Base-by-base conservation (phyloP, 441 rosid species). In the Jatropha multifida region DNA sequence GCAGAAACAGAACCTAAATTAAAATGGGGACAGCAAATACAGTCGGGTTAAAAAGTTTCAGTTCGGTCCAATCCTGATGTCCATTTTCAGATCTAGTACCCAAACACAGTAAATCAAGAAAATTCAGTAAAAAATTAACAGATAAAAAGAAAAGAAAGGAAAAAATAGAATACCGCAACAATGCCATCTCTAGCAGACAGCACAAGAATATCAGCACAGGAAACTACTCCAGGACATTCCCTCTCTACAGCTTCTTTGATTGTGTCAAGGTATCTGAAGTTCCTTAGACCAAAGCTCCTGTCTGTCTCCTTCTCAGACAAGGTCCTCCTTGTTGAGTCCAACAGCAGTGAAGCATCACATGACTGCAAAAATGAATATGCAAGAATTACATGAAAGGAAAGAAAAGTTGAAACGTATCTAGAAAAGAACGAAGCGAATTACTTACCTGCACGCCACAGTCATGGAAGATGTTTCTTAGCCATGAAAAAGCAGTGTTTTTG, bases 381-480 rank as follows among this genome's bases (percentile, higher is more conserved):
- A 56, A 77, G 26, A 62, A 13, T 13, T 23, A 38, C 48, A 44
- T 0, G 48, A 61, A 73, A 74, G 8, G 17, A 51, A 58, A 72
- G n/a, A 5, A 69, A 0, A 60, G 9, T 2, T 15, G 42, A 49
- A 41, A 26, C 32, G 32, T 32, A 32, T 32, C 32, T 32, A 32
- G 8, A 13, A 32, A 26, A 26, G 58, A 52, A 27, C 5, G 14
- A 20, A 18, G 5, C 41, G 3, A 15, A 46, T 1, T n/a, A 5
- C 4, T 4, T 68, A 93, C 99, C 97, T 95, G 81, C 68, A 95
- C 98, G 81, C 88, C 95, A 73, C 99, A 95, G 90, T 95, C 99
- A 80, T 95, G 98, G 94, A 95, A 95, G 87, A 95, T 90, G 92
- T 90, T 95, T 81, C 99, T 88, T 18, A 95, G 90, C 99, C 99